phyloP scores from a whole-genome alignment of 208 protist genomes.

The Kentomonas sorsogonicus region DNA sequence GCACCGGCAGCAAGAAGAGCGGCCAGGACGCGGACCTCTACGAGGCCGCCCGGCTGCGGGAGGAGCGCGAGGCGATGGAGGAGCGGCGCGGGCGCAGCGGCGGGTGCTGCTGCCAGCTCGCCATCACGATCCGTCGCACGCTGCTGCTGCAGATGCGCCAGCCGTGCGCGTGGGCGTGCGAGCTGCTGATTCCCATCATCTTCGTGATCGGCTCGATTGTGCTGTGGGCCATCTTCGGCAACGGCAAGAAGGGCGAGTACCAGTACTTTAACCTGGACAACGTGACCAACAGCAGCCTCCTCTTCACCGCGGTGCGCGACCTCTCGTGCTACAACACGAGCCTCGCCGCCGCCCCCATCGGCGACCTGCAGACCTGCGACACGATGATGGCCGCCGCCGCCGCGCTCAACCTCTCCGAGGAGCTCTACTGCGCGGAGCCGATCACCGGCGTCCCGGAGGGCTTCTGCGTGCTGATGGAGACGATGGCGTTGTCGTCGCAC shows the following conservation, averaged over 20 bases:
- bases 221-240: slow-evolving; percentile 47
- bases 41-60: no score
- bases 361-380: slow-evolving; percentile 8
- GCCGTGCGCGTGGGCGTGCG: slow-evolving; percentile 26
- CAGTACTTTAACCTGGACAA: slow-evolving; percentile 24
- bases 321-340: slow-evolving; percentile 30
- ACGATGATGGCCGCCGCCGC: background rate
- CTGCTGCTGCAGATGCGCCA: slow-evolving; percentile 33
- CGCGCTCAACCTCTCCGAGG: background rate
- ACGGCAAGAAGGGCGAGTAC: slow-evolving; percentile 5
- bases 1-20: no score
- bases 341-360: background rate
- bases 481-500: background rate
- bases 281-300: background rate
- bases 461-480: slow-evolving; percentile 15
- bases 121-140: slow-evolving; percentile 39
- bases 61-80: background rate
- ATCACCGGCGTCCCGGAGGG: slow-evolving; percentile 14
- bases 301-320: background rate
- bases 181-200: slow-evolving; percentile 65
- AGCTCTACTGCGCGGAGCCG: slow-evolving; percentile 11
- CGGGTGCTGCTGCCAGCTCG: slow-evolving; percentile 48
- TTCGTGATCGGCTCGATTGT: slow-evolving; percentile 42
- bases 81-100: slow-evolving; percentile 5
- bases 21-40: no score